Base-by-base conservation (phyloP, 129 eudicot genomes). In the Lactuca sativa region DNA sequence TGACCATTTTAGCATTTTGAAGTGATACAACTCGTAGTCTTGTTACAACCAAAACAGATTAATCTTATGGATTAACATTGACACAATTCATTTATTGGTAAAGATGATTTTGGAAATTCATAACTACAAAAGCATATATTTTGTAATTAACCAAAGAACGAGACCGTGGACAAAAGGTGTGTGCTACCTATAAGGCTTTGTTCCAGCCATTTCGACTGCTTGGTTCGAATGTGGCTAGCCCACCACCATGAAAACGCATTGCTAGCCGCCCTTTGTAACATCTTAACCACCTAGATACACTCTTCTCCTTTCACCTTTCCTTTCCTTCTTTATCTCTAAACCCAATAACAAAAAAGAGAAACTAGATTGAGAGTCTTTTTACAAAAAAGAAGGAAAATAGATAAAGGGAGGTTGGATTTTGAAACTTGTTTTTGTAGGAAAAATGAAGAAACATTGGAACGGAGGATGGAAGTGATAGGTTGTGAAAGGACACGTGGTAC, bases 191-290 rank as follows among this genome's bases (percentile, higher is more conserved):
- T 62, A 41, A 84, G 82, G 76, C 84, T 84, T 32, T 84, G 88
- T 64, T 81, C 89, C 0, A 81, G 77, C 86, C 86, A 84, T 84
- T 77, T 84, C 0, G 89, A 81, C 16, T 84, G 89, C 80, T 84
- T 84, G 34, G 89, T 84, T 61, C 89, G 80, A 68, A 84, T 77
- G 64, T 84, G 89, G 72, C 85, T 82, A 56, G 89, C 89, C 89
- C 89, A 84, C 89, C 89, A 84, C 89, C 89, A 81, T 10, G 89
- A 84, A 78, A 69, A 84, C 4, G 89, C 89, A 37, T 74, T 80
- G 80, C 85, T 84, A 69, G 89, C 89, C 58, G 89, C 89, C 61
- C 89, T 77, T 41, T 84, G 89, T 77, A 84, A 78, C 89, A 84
- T 84, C 38, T 63, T 76, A 62, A 76, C 8, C n/a, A 37, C 54